phyloP scores from a whole-genome alignment of 2,329 filamentous ascomycete species.

The Monosporascus sp. region DNA sequence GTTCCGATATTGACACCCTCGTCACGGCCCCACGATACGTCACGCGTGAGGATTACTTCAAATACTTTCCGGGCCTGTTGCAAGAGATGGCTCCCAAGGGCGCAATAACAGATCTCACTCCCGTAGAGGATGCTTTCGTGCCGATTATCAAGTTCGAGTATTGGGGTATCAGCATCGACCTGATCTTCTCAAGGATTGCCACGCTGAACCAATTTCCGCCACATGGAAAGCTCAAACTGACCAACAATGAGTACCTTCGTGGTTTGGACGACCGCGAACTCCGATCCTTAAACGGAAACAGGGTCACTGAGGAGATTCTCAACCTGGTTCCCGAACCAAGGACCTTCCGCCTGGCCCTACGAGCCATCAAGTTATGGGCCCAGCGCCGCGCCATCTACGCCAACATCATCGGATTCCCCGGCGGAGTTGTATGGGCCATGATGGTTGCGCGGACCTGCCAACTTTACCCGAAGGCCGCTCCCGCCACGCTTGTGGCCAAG shows the following conservation, averaged over 20 bases:
- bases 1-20: conserved; percentile 96
- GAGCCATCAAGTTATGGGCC: conserved; percentile 95
- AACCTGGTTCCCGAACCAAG: conserved; percentile 82
- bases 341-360: conserved; percentile 81
- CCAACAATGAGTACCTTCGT: conserved; percentile 77
- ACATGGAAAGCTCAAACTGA: conserved; percentile 64
- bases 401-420: conserved; percentile 93
- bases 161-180: conserved; percentile 84
- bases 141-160: conserved; percentile 98
- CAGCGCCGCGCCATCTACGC: conserved; percentile 88
- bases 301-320: conserved; percentile 90
- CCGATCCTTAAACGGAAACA: conserved; percentile 85
- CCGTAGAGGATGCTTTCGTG: conserved; percentile 85
- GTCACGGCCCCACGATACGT: conserved; percentile 90
- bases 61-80: conserved; percentile 76
- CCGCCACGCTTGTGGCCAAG: conserved; percentile 82
- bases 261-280: conserved; percentile 84
- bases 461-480: conserved; percentile 87
- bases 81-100: conserved; percentile 68
- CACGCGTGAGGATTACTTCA: conserved; percentile 84
- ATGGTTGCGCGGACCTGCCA: conserved; percentile 93
- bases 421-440: conserved; percentile 97
- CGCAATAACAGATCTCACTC: conserved; percentile 78
- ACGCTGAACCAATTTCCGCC: conserved; percentile 63
- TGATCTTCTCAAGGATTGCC: conserved; percentile 78